Base-by-base conservation (phyloP, 2,329 filamentous ascomycete species). In the Diaporthe sp. region DNA sequence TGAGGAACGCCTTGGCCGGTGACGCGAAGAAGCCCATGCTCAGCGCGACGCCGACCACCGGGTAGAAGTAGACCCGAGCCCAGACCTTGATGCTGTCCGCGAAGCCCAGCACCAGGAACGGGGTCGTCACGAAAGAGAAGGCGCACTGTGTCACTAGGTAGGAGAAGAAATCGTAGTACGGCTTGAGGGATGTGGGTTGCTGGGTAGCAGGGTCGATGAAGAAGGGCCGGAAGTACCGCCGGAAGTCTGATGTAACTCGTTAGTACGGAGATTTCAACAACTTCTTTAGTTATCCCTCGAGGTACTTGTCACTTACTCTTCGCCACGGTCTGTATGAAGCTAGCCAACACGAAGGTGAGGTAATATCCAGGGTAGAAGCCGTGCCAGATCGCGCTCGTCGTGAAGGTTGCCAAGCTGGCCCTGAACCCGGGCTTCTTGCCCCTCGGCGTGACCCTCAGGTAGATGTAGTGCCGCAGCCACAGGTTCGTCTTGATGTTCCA, bases 401-500 rank as follows among this genome's bases (percentile, higher is more conserved):
- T 90, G 82, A 99, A 99, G 0, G 97, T 99, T 45, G 95, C 95
- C 86, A 99, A 86, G 80, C 94, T 98, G 68, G 97, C 97, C 75
- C 96, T 90, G 86, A 99, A 99, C 1, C 97, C 97, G 13, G 97
- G 97, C 83, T 98, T 99, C 87, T 95, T 97, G 71, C 97, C 97
- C 79, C 94, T 94, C 0, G 97, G 97, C 0, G 97, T 99, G 4
- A 99, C 97, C 33, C 97, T 92, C 64, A 99, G 89, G 82, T 98
- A 99, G 78, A 99, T 89, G 81, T 98, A 99, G 83, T 98, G 98
- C 61, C 96, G 91, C 76, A 99, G 87, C 97, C 97, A 99, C 80
- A 95, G 92, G 83, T 98, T 99, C 17, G 97, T 99, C 84, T 98
- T 98, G 86, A 98, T 98, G 83, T 99, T 99, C 97, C 97, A 99